A percentile compares a stretch with the other conserved stretches of the same genome.
phyloP scores from a whole-genome alignment of 257 asterid species.

The Galeopsis tetrahit region DNA sequence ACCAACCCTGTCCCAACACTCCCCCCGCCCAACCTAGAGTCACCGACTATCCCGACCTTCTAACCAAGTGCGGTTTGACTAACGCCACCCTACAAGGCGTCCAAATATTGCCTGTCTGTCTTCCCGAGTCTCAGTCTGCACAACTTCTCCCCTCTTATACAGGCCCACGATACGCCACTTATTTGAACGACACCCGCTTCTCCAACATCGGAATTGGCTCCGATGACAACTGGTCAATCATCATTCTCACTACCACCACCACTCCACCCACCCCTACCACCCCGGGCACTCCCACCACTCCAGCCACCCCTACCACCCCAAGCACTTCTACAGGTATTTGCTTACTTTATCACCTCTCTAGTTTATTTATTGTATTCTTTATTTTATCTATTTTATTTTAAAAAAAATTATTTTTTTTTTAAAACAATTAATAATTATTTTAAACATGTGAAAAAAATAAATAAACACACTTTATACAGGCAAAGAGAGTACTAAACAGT shows the following conservation, averaged over 20 bases:
- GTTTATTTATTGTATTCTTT: too few relatives aligned
- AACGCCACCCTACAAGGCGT: conserved; percentile 68
- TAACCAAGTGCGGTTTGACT: conserved; percentile 59
- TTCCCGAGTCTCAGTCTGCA: conserved; percentile 51
- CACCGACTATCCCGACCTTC: conserved; percentile 50
- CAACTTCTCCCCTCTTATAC: conserved; percentile 64
- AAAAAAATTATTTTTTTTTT: too few relatives aligned
- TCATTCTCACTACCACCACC: not conserved
- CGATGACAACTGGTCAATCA: not conserved
- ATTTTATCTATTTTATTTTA: too few relatives aligned
- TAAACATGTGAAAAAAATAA: too few relatives aligned
- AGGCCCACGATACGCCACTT: conserved; percentile 47
- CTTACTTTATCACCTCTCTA: too few relatives aligned
- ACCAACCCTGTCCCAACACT: conserved; percentile 68
- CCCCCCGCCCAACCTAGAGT: conserved; percentile 62
- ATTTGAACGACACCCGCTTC: conserved; percentile 55
- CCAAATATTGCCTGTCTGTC: conserved; percentile 71
- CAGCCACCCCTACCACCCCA: not conserved
- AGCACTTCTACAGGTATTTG: conserved; percentile 15
- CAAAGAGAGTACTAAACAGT: too few relatives aligned
- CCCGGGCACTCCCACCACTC: not conserved
- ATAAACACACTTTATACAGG: too few relatives aligned
- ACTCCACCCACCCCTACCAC: not conserved
- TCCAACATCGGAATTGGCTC: conserved; percentile 50
- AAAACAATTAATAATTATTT: too few relatives aligned